Evolutionary conservation across 176 grass and related monocot species (phyloP).

Genomic region (Typha latifolia): DNA sequence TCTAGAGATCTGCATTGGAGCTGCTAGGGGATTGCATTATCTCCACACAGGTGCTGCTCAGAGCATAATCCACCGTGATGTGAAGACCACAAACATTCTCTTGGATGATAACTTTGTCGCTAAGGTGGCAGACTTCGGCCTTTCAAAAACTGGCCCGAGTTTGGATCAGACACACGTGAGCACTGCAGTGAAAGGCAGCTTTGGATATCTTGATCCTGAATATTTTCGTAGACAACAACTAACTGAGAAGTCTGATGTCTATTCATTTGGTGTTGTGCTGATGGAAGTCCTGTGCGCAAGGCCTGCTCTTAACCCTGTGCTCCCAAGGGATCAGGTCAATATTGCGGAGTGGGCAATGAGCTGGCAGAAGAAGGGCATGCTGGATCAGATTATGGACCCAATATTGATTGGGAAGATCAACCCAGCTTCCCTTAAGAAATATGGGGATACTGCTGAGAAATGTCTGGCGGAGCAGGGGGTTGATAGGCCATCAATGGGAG

Average conservation of each 20-base stretch:
- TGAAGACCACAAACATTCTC: constrained; percentile 95
- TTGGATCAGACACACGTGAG: constrained; percentile 91
- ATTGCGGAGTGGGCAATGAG: constrained; percentile 76
- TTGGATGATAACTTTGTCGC: constrained; percentile 80
- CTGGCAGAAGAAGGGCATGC: constrained; percentile 81
- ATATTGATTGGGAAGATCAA: constrained; percentile 50
- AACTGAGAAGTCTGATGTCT: constrained; percentile 92
- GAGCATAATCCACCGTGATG: constrained; percentile 89
- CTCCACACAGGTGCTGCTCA: constrained; percentile 86
- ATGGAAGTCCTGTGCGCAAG: constrained; percentile 82
- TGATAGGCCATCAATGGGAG: constrained; percentile 79
- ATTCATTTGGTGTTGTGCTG: constrained; percentile 89
- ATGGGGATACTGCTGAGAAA: constrained; percentile 72
- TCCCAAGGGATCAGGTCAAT: constrained; percentile 83
- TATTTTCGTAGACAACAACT: constrained; percentile 91
- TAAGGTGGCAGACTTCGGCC: constrained; percentile 93
- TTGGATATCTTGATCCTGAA: constrained; percentile 90
- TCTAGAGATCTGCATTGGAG: constrained; percentile 89
- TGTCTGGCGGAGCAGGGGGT: constrained; percentile 72
- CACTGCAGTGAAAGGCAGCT: constrained; percentile 89
- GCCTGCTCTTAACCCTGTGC: constrained; percentile 64
- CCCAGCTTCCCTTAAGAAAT: constrained; percentile 61
- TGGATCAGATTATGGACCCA: constrained; percentile 62
- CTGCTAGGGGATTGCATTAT: constrained; percentile 93
- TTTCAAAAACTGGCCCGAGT: constrained; percentile 84